phyloP scores from a whole-genome alignment of 306 rosid species.

The Cercis canadensis region DNA sequence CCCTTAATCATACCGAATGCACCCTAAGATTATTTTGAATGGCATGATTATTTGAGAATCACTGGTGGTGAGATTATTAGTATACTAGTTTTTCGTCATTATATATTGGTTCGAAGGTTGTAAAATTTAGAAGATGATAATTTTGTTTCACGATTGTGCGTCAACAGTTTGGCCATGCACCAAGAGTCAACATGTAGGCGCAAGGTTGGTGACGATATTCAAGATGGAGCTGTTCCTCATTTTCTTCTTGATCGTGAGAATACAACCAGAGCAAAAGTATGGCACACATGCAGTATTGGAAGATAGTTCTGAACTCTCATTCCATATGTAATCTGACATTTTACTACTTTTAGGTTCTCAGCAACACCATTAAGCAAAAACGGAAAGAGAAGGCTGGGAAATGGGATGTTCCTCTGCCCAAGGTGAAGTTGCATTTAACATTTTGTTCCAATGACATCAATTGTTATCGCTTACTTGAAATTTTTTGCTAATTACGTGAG shows the following conservation, averaged over 20 bases:
- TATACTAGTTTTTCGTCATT: neutral
- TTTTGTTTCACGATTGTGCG: neutral
- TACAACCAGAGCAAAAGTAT: constrained; percentile 80
- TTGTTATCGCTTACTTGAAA: neutral
- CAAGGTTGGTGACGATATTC: constrained; percentile 85
- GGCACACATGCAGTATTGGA: constrained; percentile 8
- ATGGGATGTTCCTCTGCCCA: constrained; percentile 97
- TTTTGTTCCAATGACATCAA: neutral
- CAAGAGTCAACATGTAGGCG: constrained; percentile 82
- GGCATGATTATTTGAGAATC: too few species aligned
- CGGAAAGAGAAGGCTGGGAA: constrained; percentile 96
- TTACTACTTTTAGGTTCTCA: constrained; percentile 69
- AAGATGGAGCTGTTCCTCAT: constrained; percentile 82
- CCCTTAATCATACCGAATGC: too few species aligned
- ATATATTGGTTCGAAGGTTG: neutral
- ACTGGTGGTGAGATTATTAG: too few species aligned
- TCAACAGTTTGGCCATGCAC: constrained; percentile 80
- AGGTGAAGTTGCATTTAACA: constrained; percentile 54
- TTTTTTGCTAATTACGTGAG: constrained; percentile 19
- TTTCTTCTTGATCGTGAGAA: constrained; percentile 89
- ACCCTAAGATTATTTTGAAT: too few species aligned
- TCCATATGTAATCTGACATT: constrained; percentile 19
- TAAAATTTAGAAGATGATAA: constrained; percentile 11
- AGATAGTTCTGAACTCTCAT: neutral
- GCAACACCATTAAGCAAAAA: constrained; percentile 93